Conservation (phyloP, 2,329 filamentous ascomycete genomes). For the Fusarium tupiense region DNA sequence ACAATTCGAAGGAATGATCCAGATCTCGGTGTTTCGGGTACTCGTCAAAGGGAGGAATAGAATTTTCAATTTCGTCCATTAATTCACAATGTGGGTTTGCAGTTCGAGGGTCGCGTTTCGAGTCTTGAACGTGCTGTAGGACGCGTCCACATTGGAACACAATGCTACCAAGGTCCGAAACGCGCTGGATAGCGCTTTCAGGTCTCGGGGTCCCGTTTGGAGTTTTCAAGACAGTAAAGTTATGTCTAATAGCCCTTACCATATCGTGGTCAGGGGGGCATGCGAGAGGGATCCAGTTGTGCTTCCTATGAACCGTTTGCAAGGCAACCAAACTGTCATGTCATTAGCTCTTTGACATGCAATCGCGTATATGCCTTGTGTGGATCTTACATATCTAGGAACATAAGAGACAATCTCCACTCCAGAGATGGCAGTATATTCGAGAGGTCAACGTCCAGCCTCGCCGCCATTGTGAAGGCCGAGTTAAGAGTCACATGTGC, state of each 20-base stretch:
- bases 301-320: not conserved
- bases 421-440: not conserved
- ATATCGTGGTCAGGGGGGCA: not conserved
- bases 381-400: not conserved
- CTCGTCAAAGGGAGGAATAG: not conserved
- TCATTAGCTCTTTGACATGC: not conserved
- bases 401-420: not conserved
- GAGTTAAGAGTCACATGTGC: not conserved
- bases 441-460: not conserved
- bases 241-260: not conserved
- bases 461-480: not conserved
- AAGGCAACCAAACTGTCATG: not conserved
- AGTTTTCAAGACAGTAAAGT: not conserved
- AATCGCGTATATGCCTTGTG: no score
- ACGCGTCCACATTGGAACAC: not conserved
- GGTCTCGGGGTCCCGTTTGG: not conserved
- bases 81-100: not conserved
- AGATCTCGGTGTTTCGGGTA: rapidly evolving
- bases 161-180: rapidly evolving
- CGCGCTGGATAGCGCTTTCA: rapidly evolving
- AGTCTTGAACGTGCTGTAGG: not conserved
- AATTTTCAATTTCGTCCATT: rapidly evolving
- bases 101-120: not conserved
- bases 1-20: rapidly evolving
- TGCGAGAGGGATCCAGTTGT: not conserved